Evolutionary conservation across 2,329 filamentous ascomycete species (phyloP), one percentile per base, ranked within the genome.

Genomic region (Apiospora aurea): DNA sequence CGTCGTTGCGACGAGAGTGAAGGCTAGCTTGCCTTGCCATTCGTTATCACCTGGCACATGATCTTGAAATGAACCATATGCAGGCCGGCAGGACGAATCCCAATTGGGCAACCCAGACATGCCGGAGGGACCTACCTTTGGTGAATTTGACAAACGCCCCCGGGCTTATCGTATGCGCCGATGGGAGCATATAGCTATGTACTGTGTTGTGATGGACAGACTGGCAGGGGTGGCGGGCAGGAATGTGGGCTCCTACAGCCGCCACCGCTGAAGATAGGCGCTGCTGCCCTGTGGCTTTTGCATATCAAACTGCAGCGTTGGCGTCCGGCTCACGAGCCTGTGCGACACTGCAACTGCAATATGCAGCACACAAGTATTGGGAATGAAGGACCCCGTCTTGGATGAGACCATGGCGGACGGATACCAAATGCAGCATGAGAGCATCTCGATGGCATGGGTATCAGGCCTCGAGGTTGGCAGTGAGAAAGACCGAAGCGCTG

Each of bases 1-100:
- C 34, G 57, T 41, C 57, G 57, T 38, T 64, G 57, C 57, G 21
- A 41, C 34, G 18, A 21, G 57, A 64, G 29, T 64, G 18, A 64
- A 41, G 57, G 29, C 34, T 38, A n/a, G 57, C 34, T 38, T 41
- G 57, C 10, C 53, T 34, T 61, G 53, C 10, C 57, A 41, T 41
- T 64, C 57, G 34, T 38, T 64, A 64, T 64, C 57, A 41, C 29
- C 41, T 64, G 57, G 57, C 34, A 64, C 57, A 64, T 64, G 57
- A 64, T 64, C 21, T 14, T 11, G 57, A 64, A 64, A 64, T 64
- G 57, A 64, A n/a, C 34, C 57, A 64, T 21, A 64, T 64, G 57
- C 57, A 64, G 57, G 57, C 57, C n/a, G 18, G 34, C 3, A 41
- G 34, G 34, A 64, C 57, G 57, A 64, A 29, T 64, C 57, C 57